Base-by-base conservation (phyloP, 768 basidiomycete species). In the Termitomyces sp. region DNA sequence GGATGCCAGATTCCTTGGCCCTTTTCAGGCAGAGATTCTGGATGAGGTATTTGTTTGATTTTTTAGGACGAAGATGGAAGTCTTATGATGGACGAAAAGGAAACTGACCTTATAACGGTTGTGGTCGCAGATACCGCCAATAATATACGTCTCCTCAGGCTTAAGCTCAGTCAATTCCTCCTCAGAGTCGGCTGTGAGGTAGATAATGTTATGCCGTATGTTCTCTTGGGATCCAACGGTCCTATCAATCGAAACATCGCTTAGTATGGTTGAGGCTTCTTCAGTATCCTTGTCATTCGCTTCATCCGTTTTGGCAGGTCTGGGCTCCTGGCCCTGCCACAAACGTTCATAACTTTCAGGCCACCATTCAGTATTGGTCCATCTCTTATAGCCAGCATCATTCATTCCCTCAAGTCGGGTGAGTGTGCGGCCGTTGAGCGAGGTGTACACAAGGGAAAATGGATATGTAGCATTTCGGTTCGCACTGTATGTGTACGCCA, bases 81-180 rank as follows among this genome's bases (percentile, higher is more conserved):
- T 36, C 54, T 56, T 43, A 17, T 56, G 43, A 45, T 45, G 17
- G 46, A 43, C 20, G 52, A 17, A 43, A 42, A 32, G 48, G 46
- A 48, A 45, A 57, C 67, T 59, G 63, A 82, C 96, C 85, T 96
- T 98, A 80, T 96, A 92, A 47, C 96, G 90, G 76, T 99, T 99
- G 70, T 91, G 92, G 73, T 99, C 97, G 61, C 89, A 89, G 66
- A 99, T 89, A 5, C 96, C 96, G 50, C 96, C 96, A 56, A 99
- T 95, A 67, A 99, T 86, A 71, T 98, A 98, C 8, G 88, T 91
- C 70, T 96, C 90, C 47, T 88, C 86, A 58, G 92, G 86, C 58
- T 81, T 86, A 58, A 99, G 83, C 67, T 91, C 88, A n/a, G 80
- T 76, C 47, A 99, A 76, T 74, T 96, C 93, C 54, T 96, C 85